Evolutionary conservation across 257 asterid genomes (phyloP), one percentile per base, ranked within the genome.

Genomic region (Parsonsia alboflavescens): DNA sequence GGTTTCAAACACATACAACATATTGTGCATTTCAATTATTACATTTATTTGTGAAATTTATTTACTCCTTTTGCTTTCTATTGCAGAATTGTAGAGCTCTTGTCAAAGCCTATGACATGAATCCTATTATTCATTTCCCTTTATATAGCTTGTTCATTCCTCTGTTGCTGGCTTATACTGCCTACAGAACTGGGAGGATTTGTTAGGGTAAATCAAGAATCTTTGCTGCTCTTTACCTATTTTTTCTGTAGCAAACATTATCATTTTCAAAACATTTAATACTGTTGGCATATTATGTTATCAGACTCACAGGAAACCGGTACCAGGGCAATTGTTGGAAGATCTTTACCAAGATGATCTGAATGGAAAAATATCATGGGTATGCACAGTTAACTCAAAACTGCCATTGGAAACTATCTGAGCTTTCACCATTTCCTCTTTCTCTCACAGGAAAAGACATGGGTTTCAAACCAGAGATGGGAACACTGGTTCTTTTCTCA

Each of bases 61-160:
- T 45, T 15, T 61, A 41, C 49, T 16, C 22, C 62, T 61, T 52
- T 71, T 71, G 22, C 68, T 72, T 76, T 42, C 48, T 68, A 11
- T 59, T 88, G 90, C 94, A 95, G 99, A 88, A 63, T 79, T 92
- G 97, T 59, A 72, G 81, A 68, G 90, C 89, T 69, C 90, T 92
- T 4, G 33, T 80, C 82, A 90, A 87, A 81, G 99, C 98, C 5
- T 95, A 89, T 68, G 97, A 85, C 76, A 90, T 90, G 97, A 90
- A 88, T 70, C 98, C 98, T 1, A 11, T 84, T 53, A 57, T 87
- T 79, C 96, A 92, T 86, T 92, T 85, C 79, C 97, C 99, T 1
- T 19, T 92, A 49, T 89, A 90, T 82, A 69, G 91, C 83, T 26
- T 90, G 56, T 75, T 81, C 22, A 75, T 92, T 80, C 99, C 99